phyloP scores from a whole-genome alignment of 2,329 filamentous ascomycete genomes.

The Aspergillus carbonarius region DNA sequence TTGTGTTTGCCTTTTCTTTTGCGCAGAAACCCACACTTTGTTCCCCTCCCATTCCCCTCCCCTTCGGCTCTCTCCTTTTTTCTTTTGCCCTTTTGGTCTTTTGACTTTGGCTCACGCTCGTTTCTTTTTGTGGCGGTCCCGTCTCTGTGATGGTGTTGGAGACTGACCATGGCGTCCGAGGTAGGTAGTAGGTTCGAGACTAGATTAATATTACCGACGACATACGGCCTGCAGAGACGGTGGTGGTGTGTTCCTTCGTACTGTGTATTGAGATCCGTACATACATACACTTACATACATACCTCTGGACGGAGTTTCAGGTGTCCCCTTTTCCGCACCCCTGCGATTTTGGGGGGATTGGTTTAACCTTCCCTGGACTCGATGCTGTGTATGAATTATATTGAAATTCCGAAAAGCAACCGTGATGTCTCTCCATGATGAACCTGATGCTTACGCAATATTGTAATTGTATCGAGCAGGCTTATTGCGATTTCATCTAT shows the following conservation, averaged over 20 bases:
- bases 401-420: not conserved
- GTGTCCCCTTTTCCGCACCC: constrained; percentile 13
- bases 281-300: not conserved
- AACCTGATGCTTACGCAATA: not conserved
- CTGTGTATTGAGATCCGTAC: constrained; percentile 10
- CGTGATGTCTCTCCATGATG: not conserved
- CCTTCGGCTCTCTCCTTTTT: constrained; percentile 9
- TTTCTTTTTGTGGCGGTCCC: not conserved
- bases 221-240: constrained; percentile 9
- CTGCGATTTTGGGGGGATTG: constrained; percentile 10
- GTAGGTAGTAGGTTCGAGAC: not conserved
- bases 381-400: not conserved
- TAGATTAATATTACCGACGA: constrained; percentile 10
- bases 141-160: not conserved
- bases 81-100: constrained; percentile 10
- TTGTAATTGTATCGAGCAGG: not conserved
- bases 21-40: not conserved
- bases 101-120: not conserved
- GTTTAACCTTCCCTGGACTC: not conserved
- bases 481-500: not conserved
- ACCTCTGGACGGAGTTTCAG: constrained; percentile 18
- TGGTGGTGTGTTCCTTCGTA: constrained; percentile 1
- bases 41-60: not conserved
- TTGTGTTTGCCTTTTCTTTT: constrained; percentile 14
- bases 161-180: not conserved